Evolutionary conservation across 1,139 yeast species (phyloP).

Genomic region (Pichia sp.): DNA sequence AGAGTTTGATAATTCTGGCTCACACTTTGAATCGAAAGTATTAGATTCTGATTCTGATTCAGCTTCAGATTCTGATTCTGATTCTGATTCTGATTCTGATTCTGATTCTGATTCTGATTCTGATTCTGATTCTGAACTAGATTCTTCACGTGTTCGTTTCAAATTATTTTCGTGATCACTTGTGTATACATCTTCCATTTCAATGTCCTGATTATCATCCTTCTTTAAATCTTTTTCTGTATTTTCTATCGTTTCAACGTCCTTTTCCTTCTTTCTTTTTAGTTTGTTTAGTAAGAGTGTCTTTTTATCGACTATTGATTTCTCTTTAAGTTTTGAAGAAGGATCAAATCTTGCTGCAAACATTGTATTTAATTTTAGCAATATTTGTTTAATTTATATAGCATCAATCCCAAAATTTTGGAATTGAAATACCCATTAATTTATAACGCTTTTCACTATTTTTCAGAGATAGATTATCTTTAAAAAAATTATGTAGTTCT

Average conservation of each 20-base stretch:
- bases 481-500: too few relatives aligned
- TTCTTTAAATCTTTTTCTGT: not conserved
- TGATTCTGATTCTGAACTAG: constrained; percentile 7
- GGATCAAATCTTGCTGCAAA: constrained; percentile 65
- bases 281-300: constrained; percentile 2
- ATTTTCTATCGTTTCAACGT: constrained; percentile 1
- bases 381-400: not conserved
- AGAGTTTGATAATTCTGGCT: not conserved
- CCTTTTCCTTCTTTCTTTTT: constrained; percentile 1
- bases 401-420: too few relatives aligned
- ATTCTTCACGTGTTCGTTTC: constrained; percentile 17
- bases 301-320: not conserved
- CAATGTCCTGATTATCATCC: constrained; percentile 11
- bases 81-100: constrained; percentile 8
- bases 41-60: constrained; percentile 2
- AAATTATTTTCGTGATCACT: constrained; percentile 12
- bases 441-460: too few relatives aligned
- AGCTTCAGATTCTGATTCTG: constrained; percentile 8
- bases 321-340: constrained; percentile 31
- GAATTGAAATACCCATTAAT: too few relatives aligned
- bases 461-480: too few relatives aligned
- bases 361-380: constrained; percentile 28
- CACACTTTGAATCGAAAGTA: not conserved
- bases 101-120: constrained; percentile 3
- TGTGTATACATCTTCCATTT: not conserved